These are phyloP conservation scores for Zea luxurians DNA, from an alignment of 176 grass and related monocot species.

Conservation along the genomic window DNA sequence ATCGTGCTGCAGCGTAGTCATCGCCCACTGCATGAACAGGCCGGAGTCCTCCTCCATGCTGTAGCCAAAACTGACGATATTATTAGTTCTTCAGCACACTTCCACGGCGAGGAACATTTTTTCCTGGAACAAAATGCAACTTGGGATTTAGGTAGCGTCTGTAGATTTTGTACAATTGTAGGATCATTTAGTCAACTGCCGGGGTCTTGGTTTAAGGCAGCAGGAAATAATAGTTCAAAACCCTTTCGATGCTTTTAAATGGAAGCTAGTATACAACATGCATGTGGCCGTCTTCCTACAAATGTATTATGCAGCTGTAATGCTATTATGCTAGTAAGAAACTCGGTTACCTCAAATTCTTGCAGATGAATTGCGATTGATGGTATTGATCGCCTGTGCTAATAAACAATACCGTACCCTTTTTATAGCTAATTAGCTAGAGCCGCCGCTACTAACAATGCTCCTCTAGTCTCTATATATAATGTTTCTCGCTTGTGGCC, in stretches of 20 bases:
- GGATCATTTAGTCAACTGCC: not conserved
- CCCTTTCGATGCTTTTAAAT: not conserved
- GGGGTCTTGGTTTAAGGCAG: not conserved
- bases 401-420: not conserved
- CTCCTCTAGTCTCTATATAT: not conserved
- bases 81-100: not conserved
- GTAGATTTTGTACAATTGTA: not conserved
- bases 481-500: not conserved
- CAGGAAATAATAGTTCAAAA: not conserved
- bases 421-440: not conserved
- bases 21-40: constrained; percentile 47
- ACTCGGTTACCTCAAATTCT: not conserved
- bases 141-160: not conserved
- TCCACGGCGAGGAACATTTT: not conserved
- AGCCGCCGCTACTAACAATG: not conserved
- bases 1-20: constrained; percentile 37
- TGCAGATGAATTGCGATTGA: not conserved
- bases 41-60: constrained; percentile 33
- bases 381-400: not conserved
- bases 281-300: not conserved
- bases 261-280: not conserved
- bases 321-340: not conserved
- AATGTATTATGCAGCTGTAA: not conserved
- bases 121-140: not conserved
- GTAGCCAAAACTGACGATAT: not conserved